Conservation (phyloP, 495 filamentous ascomycete species). For the Tuber indicum region DNA sequence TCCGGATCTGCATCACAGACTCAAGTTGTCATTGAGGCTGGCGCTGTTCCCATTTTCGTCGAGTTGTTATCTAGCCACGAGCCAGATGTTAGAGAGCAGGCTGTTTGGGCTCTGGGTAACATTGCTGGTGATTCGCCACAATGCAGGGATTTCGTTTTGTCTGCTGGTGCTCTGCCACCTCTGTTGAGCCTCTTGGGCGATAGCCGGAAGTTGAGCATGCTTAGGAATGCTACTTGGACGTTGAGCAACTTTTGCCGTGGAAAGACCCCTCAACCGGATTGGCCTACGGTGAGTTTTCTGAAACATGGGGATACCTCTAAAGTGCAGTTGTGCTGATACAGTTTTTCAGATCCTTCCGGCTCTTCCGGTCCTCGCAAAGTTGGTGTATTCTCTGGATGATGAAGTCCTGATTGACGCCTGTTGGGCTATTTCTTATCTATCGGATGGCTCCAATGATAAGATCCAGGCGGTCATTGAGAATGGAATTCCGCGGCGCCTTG, state of each 20-base stretch:
- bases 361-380: slow-evolving; percentile 91
- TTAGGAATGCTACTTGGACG: slow-evolving; percentile 98
- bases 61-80: slow-evolving; percentile 92
- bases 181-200: slow-evolving; percentile 85
- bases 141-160: slow-evolving; percentile 92
- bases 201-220: slow-evolving; percentile 98
- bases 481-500: slow-evolving; percentile 91
- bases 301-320: slow-evolving; percentile 6
- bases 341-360: slow-evolving; percentile 78
- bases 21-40: slow-evolving; percentile 96
- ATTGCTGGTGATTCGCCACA: slow-evolving; percentile 98
- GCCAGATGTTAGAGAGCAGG: slow-evolving; percentile 96
- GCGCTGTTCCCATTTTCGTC: slow-evolving; percentile 97
- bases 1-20: slow-evolving; percentile 96
- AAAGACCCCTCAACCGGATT: slow-evolving; percentile 98
- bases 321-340: slow-evolving; percentile 16
- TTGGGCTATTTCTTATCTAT: slow-evolving; percentile 99
- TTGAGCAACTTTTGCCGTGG: slow-evolving; percentile 99
- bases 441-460: slow-evolving; percentile 98
- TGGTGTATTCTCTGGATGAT: slow-evolving; percentile 97
- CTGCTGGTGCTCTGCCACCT: slow-evolving; percentile 81
- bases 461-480: slow-evolving; percentile 99
- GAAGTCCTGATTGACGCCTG: slow-evolving; percentile 98
- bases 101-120: slow-evolving; percentile 97
- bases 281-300: slow-evolving; percentile 69